Evolutionary conservation across 768 basidiomycete genomes (phyloP).

Genomic region (Neoboletus brunneissimus): DNA sequence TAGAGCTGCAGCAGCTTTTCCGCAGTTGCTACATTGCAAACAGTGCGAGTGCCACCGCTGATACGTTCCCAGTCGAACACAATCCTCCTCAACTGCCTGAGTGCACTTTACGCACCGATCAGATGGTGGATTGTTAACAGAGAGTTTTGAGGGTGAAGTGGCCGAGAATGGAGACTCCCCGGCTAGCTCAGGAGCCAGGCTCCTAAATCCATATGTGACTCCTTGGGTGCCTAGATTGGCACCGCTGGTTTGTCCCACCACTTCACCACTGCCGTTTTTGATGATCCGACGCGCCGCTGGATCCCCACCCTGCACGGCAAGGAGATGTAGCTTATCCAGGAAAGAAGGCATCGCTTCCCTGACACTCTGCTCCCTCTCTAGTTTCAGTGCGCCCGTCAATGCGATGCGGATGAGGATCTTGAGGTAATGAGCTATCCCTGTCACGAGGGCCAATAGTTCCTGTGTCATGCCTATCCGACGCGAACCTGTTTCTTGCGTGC

Average conservation of each 20-base stretch:
- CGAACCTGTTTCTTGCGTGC: constrained; percentile 90
- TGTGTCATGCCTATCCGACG: constrained; percentile 95
- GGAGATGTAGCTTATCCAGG: constrained; percentile 88
- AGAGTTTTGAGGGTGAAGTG: constrained; percentile 43
- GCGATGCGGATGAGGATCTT: constrained; percentile 99
- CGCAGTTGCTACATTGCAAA: constrained; percentile 79
- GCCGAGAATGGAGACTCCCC: constrained; percentile 76
- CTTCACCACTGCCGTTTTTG: constrained; percentile 70
- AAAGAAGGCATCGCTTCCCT: constrained; percentile 84
- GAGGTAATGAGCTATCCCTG: constrained; percentile 98
- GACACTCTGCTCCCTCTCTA: constrained; percentile 87
- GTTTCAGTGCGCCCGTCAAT: constrained; percentile 89
- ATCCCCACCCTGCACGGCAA: constrained; percentile 83
- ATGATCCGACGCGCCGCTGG: constrained; percentile 74
- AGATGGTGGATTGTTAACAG: constrained; percentile 71
- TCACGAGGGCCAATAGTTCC: constrained; percentile 94
- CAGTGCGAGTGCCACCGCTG: constrained; percentile 96
- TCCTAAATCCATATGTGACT: constrained; percentile 90
- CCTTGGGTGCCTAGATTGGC: constrained; percentile 77
- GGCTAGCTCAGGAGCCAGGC: constrained; percentile 87
- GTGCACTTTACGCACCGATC: constrained; percentile 91
- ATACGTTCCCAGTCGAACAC: constrained; percentile 92
- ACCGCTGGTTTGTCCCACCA: constrained; percentile 35
- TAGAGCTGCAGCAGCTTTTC: constrained; percentile 68
- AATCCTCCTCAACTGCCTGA: constrained; percentile 95